Evolutionary conservation across 2,329 filamentous ascomycete genomes (phyloP), one percentile per base, ranked within the genome.

Genomic region (Cladophialophora chaetospira): DNA sequence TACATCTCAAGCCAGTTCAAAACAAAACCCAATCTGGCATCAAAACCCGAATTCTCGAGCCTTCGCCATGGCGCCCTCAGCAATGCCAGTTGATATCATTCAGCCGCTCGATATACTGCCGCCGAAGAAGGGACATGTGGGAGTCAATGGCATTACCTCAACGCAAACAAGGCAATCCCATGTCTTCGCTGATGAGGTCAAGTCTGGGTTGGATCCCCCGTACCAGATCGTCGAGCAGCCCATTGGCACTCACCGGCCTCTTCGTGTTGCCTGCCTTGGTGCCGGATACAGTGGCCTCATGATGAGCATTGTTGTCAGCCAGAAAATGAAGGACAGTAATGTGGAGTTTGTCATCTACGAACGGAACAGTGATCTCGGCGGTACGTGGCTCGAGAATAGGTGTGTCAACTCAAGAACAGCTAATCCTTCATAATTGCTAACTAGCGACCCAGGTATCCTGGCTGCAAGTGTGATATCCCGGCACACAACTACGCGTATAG

Each of bases 401-500:
- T 69, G 68, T 50, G 66, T 29, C 4, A 9, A 25, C 15, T n/a
- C 21, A 9, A 5, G 11, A n/a, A 36, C 9, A 13, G 33, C 15
- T 3, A 3, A 4, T 17, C 2, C 19, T 6, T 25, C 11, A 21
- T 10, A 17, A 46, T 31, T 9, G 1, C 25, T 43, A 26, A 43
- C 40, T 11, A 19, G 4, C 19, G 25, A 3, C 43, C 23, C 15
- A 49, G 53, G 31, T 55, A 55, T 26, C 54, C 54, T 11, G 54
- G 54, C 15, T 53, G 48, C 36, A 25, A 43, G 38, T 56, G 53
- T 44, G 53, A 56, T 49, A 49, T 60, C 48, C 57, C 57, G 3
- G 38, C 53, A n/a, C 85, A 88, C 67, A 85, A 86, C 19, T 90
- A 90, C 63, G 86, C 88, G 66, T 81, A 81, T 4, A 83, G 82